These are phyloP conservation scores for Echites panduratus DNA, from an alignment of 257 asterid species.

Conservation along the genomic window DNA sequence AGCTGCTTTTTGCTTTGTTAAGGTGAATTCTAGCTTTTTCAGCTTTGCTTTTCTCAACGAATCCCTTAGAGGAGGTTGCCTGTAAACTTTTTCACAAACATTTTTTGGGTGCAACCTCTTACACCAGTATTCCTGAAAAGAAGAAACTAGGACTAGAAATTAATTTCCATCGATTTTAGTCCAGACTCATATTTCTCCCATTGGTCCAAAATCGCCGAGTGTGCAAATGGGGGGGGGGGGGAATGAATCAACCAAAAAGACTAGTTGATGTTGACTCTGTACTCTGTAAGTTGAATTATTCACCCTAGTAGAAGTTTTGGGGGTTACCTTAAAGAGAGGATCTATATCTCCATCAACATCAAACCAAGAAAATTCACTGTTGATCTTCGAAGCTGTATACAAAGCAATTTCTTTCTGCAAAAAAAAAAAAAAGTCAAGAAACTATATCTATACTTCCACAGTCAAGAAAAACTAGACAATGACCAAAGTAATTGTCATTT, in stretches of 20 bases:
- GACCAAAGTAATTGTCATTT: neutral
- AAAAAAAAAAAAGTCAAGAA: constrained; percentile 17
- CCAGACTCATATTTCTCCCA: neutral
- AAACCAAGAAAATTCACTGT: constrained; percentile 93
- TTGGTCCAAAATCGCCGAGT: neutral
- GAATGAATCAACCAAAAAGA: neutral
- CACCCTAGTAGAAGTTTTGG: neutral
- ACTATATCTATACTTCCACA: neutral
- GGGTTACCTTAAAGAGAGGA: constrained; percentile 90
- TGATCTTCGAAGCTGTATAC: constrained; percentile 92
- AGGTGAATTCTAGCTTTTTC: constrained; percentile 73
- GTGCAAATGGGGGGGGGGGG: neutral
- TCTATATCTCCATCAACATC: constrained; percentile 98
- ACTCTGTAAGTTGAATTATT: neutral
- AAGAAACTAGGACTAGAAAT: neutral
- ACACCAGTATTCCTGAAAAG: constrained; percentile 90
- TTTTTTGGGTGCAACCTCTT: constrained; percentile 88
- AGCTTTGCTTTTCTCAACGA: constrained; percentile 89
- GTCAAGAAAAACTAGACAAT: neutral
- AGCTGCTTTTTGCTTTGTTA: constrained; percentile 65
- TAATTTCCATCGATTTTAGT: neutral
- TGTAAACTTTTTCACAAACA: constrained; percentile 94
- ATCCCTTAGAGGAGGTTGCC: constrained; percentile 95
- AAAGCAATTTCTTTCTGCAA: constrained; percentile 98
- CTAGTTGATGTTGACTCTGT: neutral